Conservation (phyloP, 2,329 filamentous ascomycete species). For the Botrytis tulipae region DNA sequence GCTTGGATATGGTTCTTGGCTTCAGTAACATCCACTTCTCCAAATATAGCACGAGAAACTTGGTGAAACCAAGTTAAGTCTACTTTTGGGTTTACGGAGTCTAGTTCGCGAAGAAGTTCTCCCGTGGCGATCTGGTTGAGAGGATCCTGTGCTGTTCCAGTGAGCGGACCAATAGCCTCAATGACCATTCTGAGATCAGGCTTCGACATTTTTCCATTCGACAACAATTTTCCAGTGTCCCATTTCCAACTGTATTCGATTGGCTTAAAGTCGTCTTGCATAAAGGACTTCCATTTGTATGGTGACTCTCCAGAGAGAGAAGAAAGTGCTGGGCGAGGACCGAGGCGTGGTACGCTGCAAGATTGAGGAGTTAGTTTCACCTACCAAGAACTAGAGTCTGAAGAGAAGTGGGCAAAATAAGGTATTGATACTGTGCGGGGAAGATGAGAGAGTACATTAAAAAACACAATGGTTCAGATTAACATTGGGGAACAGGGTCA, state of each 20-base stretch:
- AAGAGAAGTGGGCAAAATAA: neutral
- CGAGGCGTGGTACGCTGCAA: neutral
- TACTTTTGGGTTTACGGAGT: neutral
- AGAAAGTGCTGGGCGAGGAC: neutral
- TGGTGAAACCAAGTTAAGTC: slow-evolving; percentile 5
- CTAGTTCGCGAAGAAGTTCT: neutral
- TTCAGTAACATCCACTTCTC: neutral
- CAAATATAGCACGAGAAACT: neutral
- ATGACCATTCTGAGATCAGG: slow-evolving; percentile 2
- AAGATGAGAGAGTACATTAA: neutral
- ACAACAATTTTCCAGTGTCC: neutral
- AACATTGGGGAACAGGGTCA: neutral
- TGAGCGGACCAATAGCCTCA: neutral
- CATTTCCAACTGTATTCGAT: slow-evolving; percentile 6
- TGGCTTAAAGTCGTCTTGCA: slow-evolving; percentile 6
- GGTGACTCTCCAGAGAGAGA: neutral
- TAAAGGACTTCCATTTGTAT: slow-evolving; percentile 4
- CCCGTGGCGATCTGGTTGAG: neutral
- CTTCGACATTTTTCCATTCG: neutral
- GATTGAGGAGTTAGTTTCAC: neutral
- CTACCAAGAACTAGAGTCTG: neutral
- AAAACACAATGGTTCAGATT: neutral
- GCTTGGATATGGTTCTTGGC: neutral
- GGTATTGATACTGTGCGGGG: neutral
- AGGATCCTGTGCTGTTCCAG: neutral